phyloP scores from a whole-genome alignment of 2,329 filamentous ascomycete genomes.

The Chaetomiaceae sp. region DNA sequence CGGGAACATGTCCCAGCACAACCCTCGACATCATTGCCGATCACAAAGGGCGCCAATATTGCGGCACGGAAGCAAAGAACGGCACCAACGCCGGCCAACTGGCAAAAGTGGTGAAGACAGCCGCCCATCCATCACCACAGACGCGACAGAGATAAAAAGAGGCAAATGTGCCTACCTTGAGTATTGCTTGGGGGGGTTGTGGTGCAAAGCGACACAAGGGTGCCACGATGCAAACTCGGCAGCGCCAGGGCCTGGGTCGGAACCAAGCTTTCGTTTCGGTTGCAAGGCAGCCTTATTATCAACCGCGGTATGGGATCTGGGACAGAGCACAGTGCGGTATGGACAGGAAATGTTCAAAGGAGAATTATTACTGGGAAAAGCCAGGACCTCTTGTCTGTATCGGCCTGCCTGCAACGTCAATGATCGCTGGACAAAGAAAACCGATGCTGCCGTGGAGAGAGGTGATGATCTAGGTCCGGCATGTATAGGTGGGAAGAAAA shows the following conservation, averaged over 20 bases:
- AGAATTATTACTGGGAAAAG: background rate
- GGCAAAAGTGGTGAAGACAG: background rate
- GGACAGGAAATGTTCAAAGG: background rate
- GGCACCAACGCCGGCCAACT: background rate
- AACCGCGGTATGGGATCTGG: background rate
- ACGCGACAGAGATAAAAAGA: background rate
- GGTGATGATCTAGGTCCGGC: background rate
- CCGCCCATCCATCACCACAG: background rate
- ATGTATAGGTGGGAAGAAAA: background rate
- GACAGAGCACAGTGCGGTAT: slow-evolving; percentile 2
- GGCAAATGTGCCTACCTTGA: no score
- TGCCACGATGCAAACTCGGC: slow-evolving; percentile 9
- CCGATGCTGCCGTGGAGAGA: background rate
- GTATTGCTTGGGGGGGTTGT: background rate
- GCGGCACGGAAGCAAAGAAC: background rate
- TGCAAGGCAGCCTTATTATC: background rate
- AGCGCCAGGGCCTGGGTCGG: background rate
- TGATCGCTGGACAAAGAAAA: background rate
- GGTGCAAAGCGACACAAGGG: background rate
- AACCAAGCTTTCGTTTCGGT: slow-evolving; percentile 5
- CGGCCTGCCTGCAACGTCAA: background rate
- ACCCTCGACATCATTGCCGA: slow-evolving; percentile 22
- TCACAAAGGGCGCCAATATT: slow-evolving; percentile 8
- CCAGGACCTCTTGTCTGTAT: background rate
- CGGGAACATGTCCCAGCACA: slow-evolving; percentile 13